Base-by-base conservation (phyloP, 1,284 basidiomycete species). In the Ustilago bromivora region DNA sequence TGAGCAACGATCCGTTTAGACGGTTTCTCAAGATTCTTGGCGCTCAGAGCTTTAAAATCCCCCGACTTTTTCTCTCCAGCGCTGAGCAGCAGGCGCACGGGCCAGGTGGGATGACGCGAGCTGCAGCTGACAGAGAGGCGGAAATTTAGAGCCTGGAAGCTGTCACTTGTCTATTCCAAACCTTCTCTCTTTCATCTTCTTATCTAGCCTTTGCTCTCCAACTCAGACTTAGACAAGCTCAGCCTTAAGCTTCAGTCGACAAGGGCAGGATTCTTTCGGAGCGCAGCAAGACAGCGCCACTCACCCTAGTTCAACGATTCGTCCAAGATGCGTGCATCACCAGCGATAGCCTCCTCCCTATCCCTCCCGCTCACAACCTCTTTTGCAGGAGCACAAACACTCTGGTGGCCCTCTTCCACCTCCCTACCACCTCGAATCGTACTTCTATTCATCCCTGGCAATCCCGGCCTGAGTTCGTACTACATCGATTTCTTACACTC, bases 371-470 rank as follows among this genome's bases (percentile, higher is more conserved):
- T 82, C 13, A 40, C 38, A 1, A 74, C 78, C 0, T 61, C 75
- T 1, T 80, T 76, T 43, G 76, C 67, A 1, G 78, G 78, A 5
- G 74, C 76, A 10, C 68, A 73, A 31, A 61, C 76, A 12, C 67
- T 77, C 4, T 78, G 73, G 76, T 82, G 76, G 73, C 80, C 78
- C 0, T 58, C 52, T 1, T 15, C 64, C 15, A 54, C 57, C 3
- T 34, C 63, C 1, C 2, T 7, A 0, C 57, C 61, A 6, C 80
- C 80, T 4, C 59, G 63, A 8, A 65, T 79, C 1, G 66, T 80
- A 13, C 47, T 83, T 1, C 58, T 83, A 52, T 82, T 83, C 56
- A 76, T 83, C 35, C 79, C 79, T 0, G 82, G 82, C 49, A 83
- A 83, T 57, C 82, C 82, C 0, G 82, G 82, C 4, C 32, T 83